Evolutionary conservation across 1,139 yeast species (phyloP), one percentile per base, ranked within the genome.

Genomic region (Nakaseomyces nivariensis): DNA sequence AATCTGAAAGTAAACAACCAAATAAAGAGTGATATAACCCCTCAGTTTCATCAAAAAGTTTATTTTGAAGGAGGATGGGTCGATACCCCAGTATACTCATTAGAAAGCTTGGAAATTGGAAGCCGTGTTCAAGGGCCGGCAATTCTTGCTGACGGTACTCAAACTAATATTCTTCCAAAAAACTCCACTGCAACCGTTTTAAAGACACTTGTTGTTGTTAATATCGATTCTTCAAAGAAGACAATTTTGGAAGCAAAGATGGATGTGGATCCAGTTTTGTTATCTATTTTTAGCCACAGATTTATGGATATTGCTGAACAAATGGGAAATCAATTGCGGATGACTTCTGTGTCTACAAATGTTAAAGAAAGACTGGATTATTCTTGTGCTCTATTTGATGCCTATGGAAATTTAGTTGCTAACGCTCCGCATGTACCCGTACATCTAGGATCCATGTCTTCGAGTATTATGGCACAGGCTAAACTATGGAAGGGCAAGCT

Each of bases 291-390:
- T 67, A 85, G 90, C 25, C 90, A 86, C 63, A 71, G 94, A 56
- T 86, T 86, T 62, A 85, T 86, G 94, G 85, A 87, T 48, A 82
- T 86, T 63, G 95, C 95, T 4, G 95, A 85, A 60, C 94, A 85
- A 62, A 86, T 86, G 95, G 95, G 95, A 11, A 75, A 81, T 56
- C 85, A 90, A 8, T 70, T 85, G 55, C 85, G 84, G 58, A 85
- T 83, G 66, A 85, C 94, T 0, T 77, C 92, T 4, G 86, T 86
- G 44, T 83, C 92, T 5, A 85, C 94, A n/a, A 86, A 86, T 60
- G 87, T 86, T 54, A 86, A 86, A 61, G 95, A 86, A 63, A 71
- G 95, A 52, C 70, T 86, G 47, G 95, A 86, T 63, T 86, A 85
- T 62, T 84, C 94, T 9, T 86, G 95, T 72, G 95, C 95, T 1